Conservation (phyloP, 192 early-diverging fungal genomes). For the Coemansia sp. region DNA sequence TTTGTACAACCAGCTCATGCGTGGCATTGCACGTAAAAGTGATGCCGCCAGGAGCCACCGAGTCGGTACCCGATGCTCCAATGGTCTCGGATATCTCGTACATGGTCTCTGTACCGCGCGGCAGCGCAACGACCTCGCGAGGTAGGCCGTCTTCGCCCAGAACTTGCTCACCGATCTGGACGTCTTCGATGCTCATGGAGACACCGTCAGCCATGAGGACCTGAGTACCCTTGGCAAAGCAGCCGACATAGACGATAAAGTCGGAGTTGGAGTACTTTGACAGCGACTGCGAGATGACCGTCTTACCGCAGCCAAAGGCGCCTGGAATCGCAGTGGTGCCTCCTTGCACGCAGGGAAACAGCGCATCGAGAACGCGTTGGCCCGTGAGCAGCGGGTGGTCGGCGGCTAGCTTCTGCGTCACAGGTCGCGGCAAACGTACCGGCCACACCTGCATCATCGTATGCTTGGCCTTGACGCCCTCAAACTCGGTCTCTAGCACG, state of each 20-base stretch:
- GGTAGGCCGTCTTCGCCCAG: constrained; percentile 49
- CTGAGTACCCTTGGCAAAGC: constrained; percentile 60
- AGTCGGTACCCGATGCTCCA: not conserved
- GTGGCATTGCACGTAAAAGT: constrained; percentile 46
- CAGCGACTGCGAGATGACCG: constrained; percentile 98
- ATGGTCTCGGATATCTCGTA: constrained; percentile 28
- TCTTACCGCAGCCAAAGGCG: constrained; percentile 99
- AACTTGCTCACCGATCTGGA: constrained; percentile 36
- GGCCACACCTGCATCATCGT: constrained; percentile 99
- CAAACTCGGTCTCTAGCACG: constrained; percentile 96
- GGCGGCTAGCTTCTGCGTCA: constrained; percentile 91
- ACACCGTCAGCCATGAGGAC: constrained; percentile 64
- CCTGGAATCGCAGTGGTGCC: constrained; percentile 99
- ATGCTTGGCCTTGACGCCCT: constrained; percentile 87
- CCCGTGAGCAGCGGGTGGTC: constrained; percentile 97
- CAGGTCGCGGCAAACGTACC: constrained; percentile 93
- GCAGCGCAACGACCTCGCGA: constrained; percentile 47
- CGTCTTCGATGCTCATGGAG: constrained; percentile 29
- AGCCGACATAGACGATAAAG: constrained; percentile 98
- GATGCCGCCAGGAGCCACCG: not conserved
- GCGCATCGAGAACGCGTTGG: constrained; percentile 97
- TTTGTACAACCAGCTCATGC: constrained; percentile 41
- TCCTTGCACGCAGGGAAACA: constrained; percentile 99
- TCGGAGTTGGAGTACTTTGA: constrained; percentile 99
- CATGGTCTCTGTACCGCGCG: constrained; percentile 48